Conservation (phyloP, 2,329 filamentous ascomycete species). For the Sporothrix curviconia region DNA sequence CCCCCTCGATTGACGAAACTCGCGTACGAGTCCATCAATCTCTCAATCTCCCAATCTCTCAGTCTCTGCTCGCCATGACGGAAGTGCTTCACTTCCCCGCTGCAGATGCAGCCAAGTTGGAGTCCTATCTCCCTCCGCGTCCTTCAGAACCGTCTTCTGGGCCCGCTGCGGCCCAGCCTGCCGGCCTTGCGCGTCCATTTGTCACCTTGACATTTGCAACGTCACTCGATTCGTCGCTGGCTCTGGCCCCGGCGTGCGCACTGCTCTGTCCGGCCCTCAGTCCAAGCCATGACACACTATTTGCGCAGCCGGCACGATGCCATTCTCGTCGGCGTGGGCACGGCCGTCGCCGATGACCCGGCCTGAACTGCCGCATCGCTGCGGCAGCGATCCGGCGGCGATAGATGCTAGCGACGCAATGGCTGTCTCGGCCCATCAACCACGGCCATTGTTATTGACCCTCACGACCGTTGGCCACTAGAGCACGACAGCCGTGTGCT, state of each 20-base stretch:
- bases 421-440: conserved; percentile 47
- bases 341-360: conserved; percentile 80
- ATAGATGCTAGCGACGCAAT: too few species aligned
- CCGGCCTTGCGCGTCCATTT: conserved; percentile 33
- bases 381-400: conserved; percentile 36
- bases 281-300: conserved; percentile 94
- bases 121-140: conserved; percentile 20
- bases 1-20: too few species aligned
- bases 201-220: conserved; percentile 85
- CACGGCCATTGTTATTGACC: conserved; percentile 80
- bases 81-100: conserved; percentile 21
- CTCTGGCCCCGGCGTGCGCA: conserved; percentile 71
- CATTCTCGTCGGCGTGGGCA: conserved; percentile 79
- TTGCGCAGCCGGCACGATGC: conserved; percentile 76
- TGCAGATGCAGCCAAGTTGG: conserved; percentile 21
- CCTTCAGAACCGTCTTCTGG: too few species aligned
- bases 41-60: background rate
- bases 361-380: conserved; percentile 73
- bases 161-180: background rate
- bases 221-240: conserved; percentile 76
- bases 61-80: conserved; percentile 11
- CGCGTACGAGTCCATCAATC: too few species aligned
- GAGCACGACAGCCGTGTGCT: conserved; percentile 57
- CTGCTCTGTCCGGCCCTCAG: conserved; percentile 70
- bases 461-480: conserved; percentile 65